phyloP scores from a whole-genome alignment of 352 stramenopile species.

The Pythium chondricola region DNA sequence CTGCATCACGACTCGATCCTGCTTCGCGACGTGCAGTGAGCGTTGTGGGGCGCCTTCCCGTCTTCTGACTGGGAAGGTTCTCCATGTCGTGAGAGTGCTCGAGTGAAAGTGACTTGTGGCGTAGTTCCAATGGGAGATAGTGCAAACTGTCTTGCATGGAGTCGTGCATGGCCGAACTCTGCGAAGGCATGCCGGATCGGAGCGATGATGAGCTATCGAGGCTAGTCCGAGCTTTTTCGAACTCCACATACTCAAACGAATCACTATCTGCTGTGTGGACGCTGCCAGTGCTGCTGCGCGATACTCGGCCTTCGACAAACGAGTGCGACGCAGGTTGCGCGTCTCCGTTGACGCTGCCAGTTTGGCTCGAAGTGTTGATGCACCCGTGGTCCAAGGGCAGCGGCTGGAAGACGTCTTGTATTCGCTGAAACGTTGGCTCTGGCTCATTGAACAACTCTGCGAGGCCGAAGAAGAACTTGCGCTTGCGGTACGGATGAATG shows the following conservation, averaged over 20 bases:
- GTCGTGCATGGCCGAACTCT: conserved; percentile 39
- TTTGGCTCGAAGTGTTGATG: too few relatives aligned
- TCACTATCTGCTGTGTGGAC: too few relatives aligned
- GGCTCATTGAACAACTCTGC: conserved; percentile 43
- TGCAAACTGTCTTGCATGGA: conserved; percentile 52
- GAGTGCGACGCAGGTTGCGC: too few relatives aligned
- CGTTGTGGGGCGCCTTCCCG: too few relatives aligned
- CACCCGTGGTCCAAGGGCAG: too few relatives aligned
- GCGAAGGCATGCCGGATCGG: conserved; percentile 13
- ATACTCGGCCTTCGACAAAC: too few relatives aligned
- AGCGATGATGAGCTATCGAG: conserved; percentile 14
- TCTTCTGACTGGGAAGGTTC: too few relatives aligned
- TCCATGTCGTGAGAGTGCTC: too few relatives aligned
- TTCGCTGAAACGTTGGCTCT: conserved; percentile 21
- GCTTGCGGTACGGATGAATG: conserved; percentile 62
- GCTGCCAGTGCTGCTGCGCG: too few relatives aligned
- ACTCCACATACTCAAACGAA: conserved; percentile 43
- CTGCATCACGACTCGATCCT: neutral
- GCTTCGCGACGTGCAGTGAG: neutral
- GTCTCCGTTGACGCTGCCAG: too few relatives aligned
- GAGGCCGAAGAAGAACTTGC: conserved; percentile 72
- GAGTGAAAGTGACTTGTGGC: too few relatives aligned
- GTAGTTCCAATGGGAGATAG: conserved; percentile 27
- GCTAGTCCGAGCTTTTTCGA: conserved; percentile 22
- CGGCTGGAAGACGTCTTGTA: conserved; percentile 35